These are phyloP conservation scores for Alternaria infectoria DNA, from an alignment of 2,329 filamentous ascomycete genomes.

Conservation along the genomic window DNA sequence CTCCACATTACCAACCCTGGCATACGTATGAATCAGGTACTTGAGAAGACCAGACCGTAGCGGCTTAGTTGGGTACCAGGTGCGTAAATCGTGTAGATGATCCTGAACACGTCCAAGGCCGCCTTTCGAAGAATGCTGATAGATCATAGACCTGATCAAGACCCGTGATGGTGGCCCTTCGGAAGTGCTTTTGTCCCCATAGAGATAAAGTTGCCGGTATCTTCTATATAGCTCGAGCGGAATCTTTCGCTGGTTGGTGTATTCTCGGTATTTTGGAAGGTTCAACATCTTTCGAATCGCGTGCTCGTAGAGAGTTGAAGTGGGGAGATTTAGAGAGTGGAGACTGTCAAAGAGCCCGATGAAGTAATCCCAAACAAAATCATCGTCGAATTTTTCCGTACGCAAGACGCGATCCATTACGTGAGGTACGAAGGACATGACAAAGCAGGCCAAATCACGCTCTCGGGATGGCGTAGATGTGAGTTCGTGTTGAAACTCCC, in stretches of 20 bases:
- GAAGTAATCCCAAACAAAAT: slow-evolving; percentile 35
- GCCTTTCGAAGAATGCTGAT: slow-evolving; percentile 22
- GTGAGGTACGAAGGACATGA: slow-evolving; percentile 34
- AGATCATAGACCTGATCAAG: slow-evolving; percentile 29
- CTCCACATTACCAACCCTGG: slow-evolving; percentile 41
- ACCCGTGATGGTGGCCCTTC: slow-evolving; percentile 25
- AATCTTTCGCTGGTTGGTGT: slow-evolving; percentile 34
- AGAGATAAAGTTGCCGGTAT: slow-evolving; percentile 28
- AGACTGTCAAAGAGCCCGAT: slow-evolving; percentile 33
- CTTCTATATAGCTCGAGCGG: slow-evolving; percentile 34
- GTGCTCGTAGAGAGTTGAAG: slow-evolving; percentile 32
- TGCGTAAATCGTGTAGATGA: slow-evolving; percentile 33
- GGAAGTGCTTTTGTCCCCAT: slow-evolving; percentile 10
- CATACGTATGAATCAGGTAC: slow-evolving; percentile 37
- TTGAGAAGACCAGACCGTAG: slow-evolving; percentile 29
- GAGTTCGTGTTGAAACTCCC: slow-evolving; percentile 32
- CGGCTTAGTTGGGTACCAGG: slow-evolving; percentile 27
- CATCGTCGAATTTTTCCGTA: slow-evolving; percentile 26
- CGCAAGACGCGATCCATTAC: slow-evolving; percentile 35
- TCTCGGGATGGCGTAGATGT: slow-evolving; percentile 19
- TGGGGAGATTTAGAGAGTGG: slow-evolving; percentile 23
- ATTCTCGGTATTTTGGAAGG: slow-evolving; percentile 35
- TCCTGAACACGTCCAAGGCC: slow-evolving; percentile 26
- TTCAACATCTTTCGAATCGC: slow-evolving; percentile 33
- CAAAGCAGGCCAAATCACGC: slow-evolving; percentile 25